A percentile compares a stretch with the other conserved stretches of the same genome.
phyloP scores from a whole-genome alignment of 2,329 filamentous ascomycete species.

The Chrysosporium queenslandicum region DNA sequence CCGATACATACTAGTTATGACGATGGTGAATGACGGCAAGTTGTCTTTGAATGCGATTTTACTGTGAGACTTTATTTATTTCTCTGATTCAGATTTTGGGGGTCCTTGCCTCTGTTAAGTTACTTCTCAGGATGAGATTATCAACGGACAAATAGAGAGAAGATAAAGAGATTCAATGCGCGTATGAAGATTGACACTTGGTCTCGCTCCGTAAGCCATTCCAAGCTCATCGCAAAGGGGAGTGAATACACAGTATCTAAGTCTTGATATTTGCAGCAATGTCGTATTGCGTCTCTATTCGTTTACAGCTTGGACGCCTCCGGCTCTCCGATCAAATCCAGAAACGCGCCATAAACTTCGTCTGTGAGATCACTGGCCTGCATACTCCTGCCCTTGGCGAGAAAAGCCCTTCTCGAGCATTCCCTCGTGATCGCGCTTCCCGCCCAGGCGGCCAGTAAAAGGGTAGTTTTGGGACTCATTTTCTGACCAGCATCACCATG shows the following conservation, averaged over 20 bases:
- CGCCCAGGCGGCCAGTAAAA: conserved; percentile 73
- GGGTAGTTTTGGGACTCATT: conserved; percentile 48
- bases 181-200: too few relatives aligned
- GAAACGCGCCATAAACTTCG: conserved; percentile 73
- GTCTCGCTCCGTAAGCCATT: too few relatives aligned
- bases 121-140: too few relatives aligned
- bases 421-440: conserved; percentile 83
- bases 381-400: conserved; percentile 72
- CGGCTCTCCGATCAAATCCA: conserved; percentile 66
- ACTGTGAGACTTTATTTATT: too few relatives aligned
- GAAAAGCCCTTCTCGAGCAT: conserved; percentile 77
- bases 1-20: too few relatives aligned
- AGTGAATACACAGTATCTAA: not conserved
- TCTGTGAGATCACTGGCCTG: conserved; percentile 91
- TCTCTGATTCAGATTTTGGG: too few relatives aligned
- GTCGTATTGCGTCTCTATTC: not conserved
- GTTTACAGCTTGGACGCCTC: conserved; percentile 34
- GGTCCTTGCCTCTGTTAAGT: too few relatives aligned
- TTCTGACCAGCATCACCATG: conserved; percentile 40
- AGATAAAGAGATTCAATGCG: too few relatives aligned
- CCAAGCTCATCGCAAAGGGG: too few relatives aligned
- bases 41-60: too few relatives aligned
- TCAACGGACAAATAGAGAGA: too few relatives aligned
- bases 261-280: not conserved
- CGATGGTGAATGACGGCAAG: too few relatives aligned